A percentile compares a stretch with the other conserved stretches of the same genome.
Conservation (phyloP, 2,329 filamentous ascomycete species). For the Fusarium sp. region DNA sequence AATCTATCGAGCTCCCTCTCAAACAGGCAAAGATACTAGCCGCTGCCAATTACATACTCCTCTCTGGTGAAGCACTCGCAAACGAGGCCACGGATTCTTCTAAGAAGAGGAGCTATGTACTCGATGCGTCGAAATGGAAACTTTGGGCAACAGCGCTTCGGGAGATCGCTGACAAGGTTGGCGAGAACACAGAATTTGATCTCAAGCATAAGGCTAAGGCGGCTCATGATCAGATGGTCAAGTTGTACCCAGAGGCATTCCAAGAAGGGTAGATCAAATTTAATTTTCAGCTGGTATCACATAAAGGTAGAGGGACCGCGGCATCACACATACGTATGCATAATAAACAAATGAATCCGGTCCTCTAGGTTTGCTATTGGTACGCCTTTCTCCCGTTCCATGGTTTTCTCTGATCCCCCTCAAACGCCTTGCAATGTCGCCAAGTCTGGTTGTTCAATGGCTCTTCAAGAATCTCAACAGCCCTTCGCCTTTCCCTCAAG, state of each 20-base stretch:
- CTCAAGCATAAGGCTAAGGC: neutral
- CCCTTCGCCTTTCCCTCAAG: neutral
- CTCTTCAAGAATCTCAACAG: neutral
- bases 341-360: no score
- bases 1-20: neutral
- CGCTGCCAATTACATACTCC: slow-evolving; percentile 5
- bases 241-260: slow-evolving; percentile 19
- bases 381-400: no score
- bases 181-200: neutral
- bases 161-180: neutral
- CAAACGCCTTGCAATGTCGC: neutral
- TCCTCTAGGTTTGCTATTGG: no score
- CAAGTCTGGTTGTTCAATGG: neutral
- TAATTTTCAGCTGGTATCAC: no score
- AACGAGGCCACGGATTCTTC: neutral
- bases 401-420: no score
- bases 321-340: no score
- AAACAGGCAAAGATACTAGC: slow-evolving; percentile 10
- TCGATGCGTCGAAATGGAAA: slow-evolving; percentile 13
- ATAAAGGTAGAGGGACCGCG: no score
- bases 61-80: slow-evolving; percentile 1
- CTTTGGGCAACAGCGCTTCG: neutral
- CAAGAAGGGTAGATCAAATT: neutral
- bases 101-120: neutral
- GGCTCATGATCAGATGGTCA: slow-evolving; percentile 23